Conservation (phyloP, 495 filamentous ascomycete species). For the Geoglossum glabrum region DNA sequence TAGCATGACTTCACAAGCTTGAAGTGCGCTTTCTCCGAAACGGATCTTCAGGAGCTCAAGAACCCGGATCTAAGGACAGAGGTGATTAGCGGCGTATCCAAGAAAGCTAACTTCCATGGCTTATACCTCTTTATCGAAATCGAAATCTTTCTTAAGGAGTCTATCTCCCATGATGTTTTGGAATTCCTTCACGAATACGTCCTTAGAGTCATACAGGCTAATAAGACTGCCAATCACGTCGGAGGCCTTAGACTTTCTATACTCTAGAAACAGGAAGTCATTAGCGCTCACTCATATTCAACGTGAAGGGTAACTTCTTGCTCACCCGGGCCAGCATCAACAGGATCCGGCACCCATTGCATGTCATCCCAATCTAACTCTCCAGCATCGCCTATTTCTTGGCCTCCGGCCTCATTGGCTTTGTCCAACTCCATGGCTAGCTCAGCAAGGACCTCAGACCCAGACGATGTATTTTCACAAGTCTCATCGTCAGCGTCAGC, state of each 20-base stretch:
- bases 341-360: constrained; percentile 77
- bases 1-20: constrained; percentile 93
- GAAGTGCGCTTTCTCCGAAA: constrained; percentile 67
- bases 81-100: not conserved
- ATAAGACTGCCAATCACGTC: constrained; percentile 89
- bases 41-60: constrained; percentile 75
- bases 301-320: not conserved
- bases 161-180: constrained; percentile 67
- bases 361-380: constrained; percentile 76
- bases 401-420: constrained; percentile 28
- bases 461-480: constrained; percentile 11
- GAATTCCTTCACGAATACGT: constrained; percentile 86
- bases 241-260: constrained; percentile 65
- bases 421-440: constrained; percentile 55
- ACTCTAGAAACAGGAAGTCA: constrained; percentile 27
- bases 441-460: constrained; percentile 42
- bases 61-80: constrained; percentile 31
- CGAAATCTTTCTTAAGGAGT: constrained; percentile 46
- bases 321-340: constrained; percentile 59
- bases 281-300: not conserved
- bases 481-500: constrained; percentile 31
- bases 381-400: constrained; percentile 25
- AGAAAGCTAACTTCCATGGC: not conserved
- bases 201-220: constrained; percentile 64
- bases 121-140: constrained; percentile 48